phyloP scores from a whole-genome alignment of 371 early-diverging fungal species.

The Fennellomyces sp. region DNA sequence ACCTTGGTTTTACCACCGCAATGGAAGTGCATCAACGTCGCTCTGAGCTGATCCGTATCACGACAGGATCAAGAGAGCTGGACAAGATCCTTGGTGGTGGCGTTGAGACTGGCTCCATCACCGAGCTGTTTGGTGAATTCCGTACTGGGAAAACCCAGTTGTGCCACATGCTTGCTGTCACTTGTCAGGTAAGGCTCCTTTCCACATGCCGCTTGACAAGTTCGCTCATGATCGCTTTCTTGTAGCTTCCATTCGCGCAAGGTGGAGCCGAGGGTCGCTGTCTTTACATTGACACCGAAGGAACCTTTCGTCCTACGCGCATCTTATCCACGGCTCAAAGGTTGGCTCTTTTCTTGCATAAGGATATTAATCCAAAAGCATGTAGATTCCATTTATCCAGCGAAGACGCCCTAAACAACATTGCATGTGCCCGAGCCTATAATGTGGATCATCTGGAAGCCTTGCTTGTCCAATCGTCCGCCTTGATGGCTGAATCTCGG shows the following conservation, averaged over 20 bases:
- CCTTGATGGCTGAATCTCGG: conserved; percentile 94
- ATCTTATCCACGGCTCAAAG: conserved; percentile 89
- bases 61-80: conserved; percentile 96
- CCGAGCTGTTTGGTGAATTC: conserved; percentile 99
- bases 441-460: conserved; percentile 97
- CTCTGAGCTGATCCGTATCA: conserved; percentile 85
- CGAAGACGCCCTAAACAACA: conserved; percentile 92
- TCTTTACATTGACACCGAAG: conserved; percentile 99
- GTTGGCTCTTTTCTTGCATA: conserved; percentile 8
- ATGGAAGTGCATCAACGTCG: conserved; percentile 92
- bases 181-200: conserved; percentile 85
- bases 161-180: conserved; percentile 98
- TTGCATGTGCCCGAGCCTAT: conserved; percentile 97
- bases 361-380: too few species aligned
- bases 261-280: conserved; percentile 98
- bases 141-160: conserved; percentile 99
- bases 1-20: conserved; percentile 98
- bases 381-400: conserved; percentile 82
- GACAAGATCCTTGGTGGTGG: conserved; percentile 97
- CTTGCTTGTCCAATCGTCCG: conserved; percentile 91
- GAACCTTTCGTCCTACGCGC: conserved; percentile 97
- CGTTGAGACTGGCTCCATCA: conserved; percentile 98
- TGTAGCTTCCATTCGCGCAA: conserved; percentile 76
- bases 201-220: too few species aligned
- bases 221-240: too few species aligned